Evolutionary conservation across 129 eudicot genomes (phyloP), one percentile per base, ranked within the genome.

Genomic region (Centaurea solstitialis): DNA sequence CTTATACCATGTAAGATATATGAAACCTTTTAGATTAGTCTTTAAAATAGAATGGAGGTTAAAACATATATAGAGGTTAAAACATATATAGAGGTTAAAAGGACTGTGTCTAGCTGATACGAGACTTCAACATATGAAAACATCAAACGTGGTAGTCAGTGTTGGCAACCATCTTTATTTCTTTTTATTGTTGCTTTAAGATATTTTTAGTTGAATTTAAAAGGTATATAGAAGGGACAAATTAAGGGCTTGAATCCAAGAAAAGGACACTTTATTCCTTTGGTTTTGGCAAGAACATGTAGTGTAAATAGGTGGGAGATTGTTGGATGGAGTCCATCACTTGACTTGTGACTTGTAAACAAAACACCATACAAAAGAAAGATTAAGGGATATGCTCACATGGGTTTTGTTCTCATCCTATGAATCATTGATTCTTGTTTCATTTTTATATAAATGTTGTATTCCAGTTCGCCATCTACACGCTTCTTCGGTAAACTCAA

Each of bases 331-430:
- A 47, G 69, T 57, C 35, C 35, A 79, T 72, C 24, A 22, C 38
- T 79, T 79, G 82, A 79, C 84, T 80, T 21, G 74, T 80, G 47
- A 68, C 45, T 75, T 68, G 75, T 35, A 68, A 38, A 59, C 81
- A 75, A 82, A 75, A 82, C 30, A 82, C n/a, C 28, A 82, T 82
- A 76, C 71, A 69, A 68, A 43, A 76, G 72, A 76, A 82, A 17
- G 76, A 74, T 81, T 47, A 30, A 81, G 76, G 76, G 75, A 81
- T 57, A 57, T 74, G 85, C 76, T 67, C 62, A 75, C 79, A 66
- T 74, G 74, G 50, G 67, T 30, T 80, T 81, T 75, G 80, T 81
- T 81, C 45, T 81, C 53, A 74, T 80, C 84, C 45, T 21, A 74
- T 81, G 43, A 47, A 81, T 80, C 74, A 47, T 74, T 81, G 26